Percentiles rank a stretch among this genome's conserved stretches.
These are phyloP conservation scores for Eucalyptus cloeziana DNA, from an alignment of 345 rosid species.

Conservation along the genomic window DNA sequence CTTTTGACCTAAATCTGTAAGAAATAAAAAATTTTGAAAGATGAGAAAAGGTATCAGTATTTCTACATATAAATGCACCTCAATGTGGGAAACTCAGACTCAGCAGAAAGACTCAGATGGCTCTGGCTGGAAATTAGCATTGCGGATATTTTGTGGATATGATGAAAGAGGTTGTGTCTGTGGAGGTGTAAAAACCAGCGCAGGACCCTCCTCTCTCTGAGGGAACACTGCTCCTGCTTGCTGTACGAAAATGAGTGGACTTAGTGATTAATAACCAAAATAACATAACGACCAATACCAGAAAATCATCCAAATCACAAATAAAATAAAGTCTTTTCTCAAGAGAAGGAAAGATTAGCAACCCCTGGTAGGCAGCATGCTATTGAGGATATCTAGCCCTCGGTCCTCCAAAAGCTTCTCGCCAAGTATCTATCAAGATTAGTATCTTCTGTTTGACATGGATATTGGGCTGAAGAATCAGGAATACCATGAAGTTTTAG, in stretches of 20 bases:
- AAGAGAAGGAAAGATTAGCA: conserved; percentile 18
- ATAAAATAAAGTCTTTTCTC: background rate
- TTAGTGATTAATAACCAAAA: background rate
- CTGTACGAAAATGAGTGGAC: conserved; percentile 26
- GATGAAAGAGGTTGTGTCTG: conserved; percentile 84
- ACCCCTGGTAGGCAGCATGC: conserved; percentile 88
- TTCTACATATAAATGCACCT: conserved; percentile 29
- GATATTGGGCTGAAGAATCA: conserved; percentile 2
- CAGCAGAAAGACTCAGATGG: conserved; percentile 60
- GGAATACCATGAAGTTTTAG: background rate
- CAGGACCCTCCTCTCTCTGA: conserved; percentile 73
- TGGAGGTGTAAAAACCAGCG: conserved; percentile 86
- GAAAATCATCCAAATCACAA: background rate
- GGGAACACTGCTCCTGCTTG: conserved; percentile 95
- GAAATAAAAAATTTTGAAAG: background rate
- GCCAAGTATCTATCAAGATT: conserved; percentile 87
- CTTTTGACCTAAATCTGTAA: background rate
- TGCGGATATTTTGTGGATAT: conserved; percentile 67
- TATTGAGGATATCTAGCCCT: conserved; percentile 98
- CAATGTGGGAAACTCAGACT: conserved; percentile 80
- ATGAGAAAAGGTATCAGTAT: background rate
- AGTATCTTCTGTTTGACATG: conserved; percentile 94
- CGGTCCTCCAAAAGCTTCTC: conserved; percentile 95
- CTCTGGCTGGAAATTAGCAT: conserved; percentile 37
- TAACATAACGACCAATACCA: background rate